These are phyloP conservation scores for Xylariomycetidae sp. DNA, from an alignment of 2,329 filamentous ascomycete genomes.

Conservation along the genomic window DNA sequence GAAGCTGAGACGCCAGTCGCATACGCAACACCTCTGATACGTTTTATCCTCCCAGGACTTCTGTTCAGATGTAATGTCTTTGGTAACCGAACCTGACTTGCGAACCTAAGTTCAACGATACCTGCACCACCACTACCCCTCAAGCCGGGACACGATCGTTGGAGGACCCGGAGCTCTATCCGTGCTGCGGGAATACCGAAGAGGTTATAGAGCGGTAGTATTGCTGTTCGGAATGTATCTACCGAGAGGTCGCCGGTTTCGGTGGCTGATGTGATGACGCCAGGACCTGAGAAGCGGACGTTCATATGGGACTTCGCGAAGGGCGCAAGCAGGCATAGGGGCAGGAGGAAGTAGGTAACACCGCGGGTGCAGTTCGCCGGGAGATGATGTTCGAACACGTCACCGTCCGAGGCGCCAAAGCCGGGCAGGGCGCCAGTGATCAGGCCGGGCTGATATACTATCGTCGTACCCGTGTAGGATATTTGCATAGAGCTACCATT, in stretches of 20 bases:
- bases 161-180: slow-evolving; percentile 80
- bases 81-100: slow-evolving; percentile 85
- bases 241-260: slow-evolving; percentile 81
- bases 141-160: slow-evolving; percentile 71
- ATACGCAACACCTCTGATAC: slow-evolving; percentile 89
- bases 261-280: slow-evolving; percentile 87
- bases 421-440: slow-evolving; percentile 82
- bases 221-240: slow-evolving; percentile 88
- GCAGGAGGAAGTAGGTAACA: slow-evolving; percentile 86
- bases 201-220: slow-evolving; percentile 82
- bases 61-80: slow-evolving; percentile 88
- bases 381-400: slow-evolving; percentile 77
- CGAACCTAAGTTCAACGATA: slow-evolving; percentile 89
- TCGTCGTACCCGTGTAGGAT: slow-evolving; percentile 89
- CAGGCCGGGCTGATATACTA: slow-evolving; percentile 87
- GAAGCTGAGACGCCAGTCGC: slow-evolving; percentile 85
- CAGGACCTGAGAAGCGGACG: slow-evolving; percentile 81
- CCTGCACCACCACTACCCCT: slow-evolving; percentile 79
- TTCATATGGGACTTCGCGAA: slow-evolving; percentile 92
- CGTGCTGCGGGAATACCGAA: slow-evolving; percentile 79
- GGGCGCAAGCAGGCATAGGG: slow-evolving; percentile 83
- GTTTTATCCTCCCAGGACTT: slow-evolving; percentile 78
- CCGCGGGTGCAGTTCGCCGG: slow-evolving; percentile 74
- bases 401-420: slow-evolving; percentile 62
- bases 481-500: slow-evolving; percentile 96